phyloP scores from a whole-genome alignment of 306 rosid genomes.

The Quercus aquifolioides region DNA sequence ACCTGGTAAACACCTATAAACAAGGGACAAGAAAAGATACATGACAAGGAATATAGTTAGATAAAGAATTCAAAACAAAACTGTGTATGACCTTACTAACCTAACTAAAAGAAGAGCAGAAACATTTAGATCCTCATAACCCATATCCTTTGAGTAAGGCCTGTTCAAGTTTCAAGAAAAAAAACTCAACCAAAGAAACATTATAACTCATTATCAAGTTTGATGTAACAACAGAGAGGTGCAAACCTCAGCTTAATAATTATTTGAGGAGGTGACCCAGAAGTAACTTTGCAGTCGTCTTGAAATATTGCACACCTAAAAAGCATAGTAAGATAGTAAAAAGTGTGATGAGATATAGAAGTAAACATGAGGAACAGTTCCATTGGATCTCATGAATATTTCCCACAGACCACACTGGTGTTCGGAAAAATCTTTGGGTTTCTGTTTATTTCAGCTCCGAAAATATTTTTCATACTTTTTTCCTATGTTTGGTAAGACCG shows the following conservation, averaged over 20 bases:
- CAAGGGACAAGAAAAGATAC: background rate
- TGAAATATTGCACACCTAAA: slow-evolving; percentile 76
- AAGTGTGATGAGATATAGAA: background rate
- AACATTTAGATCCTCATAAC: slow-evolving; percentile 78
- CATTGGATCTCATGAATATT: background rate
- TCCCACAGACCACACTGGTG: background rate
- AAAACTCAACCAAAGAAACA: slow-evolving; percentile 10
- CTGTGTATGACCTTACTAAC: slow-evolving; percentile 34
- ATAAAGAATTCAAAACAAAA: slow-evolving; percentile 2
- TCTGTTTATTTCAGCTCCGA: no score
- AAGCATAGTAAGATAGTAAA: background rate
- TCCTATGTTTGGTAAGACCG: no score
- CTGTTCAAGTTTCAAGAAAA: slow-evolving; percentile 38
- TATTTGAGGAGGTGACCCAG: slow-evolving; percentile 62
- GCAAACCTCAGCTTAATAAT: slow-evolving; percentile 64
- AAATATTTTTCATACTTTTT: no score
- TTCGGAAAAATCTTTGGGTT: background rate
- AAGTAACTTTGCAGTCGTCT: slow-evolving; percentile 66
- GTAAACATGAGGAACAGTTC: background rate
- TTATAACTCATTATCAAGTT: background rate
- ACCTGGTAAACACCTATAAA: slow-evolving; percentile 76
- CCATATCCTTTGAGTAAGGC: slow-evolving; percentile 92
- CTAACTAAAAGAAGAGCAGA: slow-evolving; percentile 73
- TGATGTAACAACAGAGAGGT: background rate
- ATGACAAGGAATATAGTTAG: background rate